These are phyloP conservation scores for Colletotrichum sp. DNA, from an alignment of 2,329 filamentous ascomycete genomes.

Conservation along the genomic window DNA sequence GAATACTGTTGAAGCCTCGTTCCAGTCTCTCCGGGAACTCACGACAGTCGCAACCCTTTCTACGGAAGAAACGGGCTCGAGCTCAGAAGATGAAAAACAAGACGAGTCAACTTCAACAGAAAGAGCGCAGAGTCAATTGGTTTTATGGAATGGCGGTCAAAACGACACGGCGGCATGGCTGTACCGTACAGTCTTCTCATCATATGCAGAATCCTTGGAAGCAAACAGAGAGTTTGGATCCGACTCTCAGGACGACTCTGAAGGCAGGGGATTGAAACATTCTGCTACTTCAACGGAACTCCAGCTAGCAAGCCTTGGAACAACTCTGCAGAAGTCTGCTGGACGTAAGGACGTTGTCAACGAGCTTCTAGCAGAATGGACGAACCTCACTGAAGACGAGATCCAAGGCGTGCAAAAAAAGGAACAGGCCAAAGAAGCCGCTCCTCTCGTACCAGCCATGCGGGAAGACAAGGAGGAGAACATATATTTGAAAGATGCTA, in stretches of 20 bases:
- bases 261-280: rapidly evolving
- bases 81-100: neutral
- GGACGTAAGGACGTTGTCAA: neutral
- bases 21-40: neutral
- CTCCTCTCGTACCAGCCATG: rapidly evolving
- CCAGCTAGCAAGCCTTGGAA: neutral
- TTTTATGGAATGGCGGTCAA: neutral
- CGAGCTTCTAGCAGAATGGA: neutral
- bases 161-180: neutral
- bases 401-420: neutral
- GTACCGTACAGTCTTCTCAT: neutral
- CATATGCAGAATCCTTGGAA: neutral
- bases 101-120: rapidly evolving
- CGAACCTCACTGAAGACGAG: neutral
- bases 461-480: rapidly evolving
- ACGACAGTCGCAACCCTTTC: neutral
- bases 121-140: neutral
- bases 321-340: neutral
- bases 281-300: too few relatives aligned
- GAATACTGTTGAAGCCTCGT: neutral
- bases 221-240: neutral
- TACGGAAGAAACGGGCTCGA: neutral
- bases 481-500: neutral
- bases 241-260: neutral
- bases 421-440: neutral